phyloP scores from a whole-genome alignment of 73 alveolate species.

The Effrenium voratum region DNA sequence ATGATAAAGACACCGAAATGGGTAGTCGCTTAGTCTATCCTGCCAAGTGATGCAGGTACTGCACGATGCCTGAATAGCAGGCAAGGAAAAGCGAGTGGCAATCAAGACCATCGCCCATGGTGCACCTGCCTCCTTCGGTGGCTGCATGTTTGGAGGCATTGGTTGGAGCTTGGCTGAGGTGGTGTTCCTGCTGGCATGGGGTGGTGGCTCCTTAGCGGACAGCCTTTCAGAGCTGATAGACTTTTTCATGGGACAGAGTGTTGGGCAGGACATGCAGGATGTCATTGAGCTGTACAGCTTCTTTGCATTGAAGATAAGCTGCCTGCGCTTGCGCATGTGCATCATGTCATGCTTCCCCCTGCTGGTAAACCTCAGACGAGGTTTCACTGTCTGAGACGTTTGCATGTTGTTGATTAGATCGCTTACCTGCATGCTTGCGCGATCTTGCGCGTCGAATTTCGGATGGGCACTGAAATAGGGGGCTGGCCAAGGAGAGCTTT shows the following conservation, averaged over 20 bases:
- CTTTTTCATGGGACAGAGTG: background rate
- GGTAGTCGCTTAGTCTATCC: background rate
- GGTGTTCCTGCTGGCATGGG: slow-evolving; percentile 83
- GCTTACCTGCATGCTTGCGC: too few relatives aligned
- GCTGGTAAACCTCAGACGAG: too few relatives aligned
- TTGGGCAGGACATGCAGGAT: slow-evolving; percentile 59
- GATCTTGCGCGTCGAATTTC: too few relatives aligned
- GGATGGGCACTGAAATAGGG: too few relatives aligned
- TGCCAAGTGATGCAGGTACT: background rate
- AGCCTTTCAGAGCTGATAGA: background rate
- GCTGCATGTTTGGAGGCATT: background rate
- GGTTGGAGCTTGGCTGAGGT: too few relatives aligned
- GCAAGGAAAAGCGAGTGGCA: background rate
- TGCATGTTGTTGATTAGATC: too few relatives aligned
- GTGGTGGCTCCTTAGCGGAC: slow-evolving; percentile 53
- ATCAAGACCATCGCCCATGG: background rate
- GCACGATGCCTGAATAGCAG: background rate
- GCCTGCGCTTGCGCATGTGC: too few relatives aligned
- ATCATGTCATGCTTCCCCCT: too few relatives aligned
- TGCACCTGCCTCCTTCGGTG: background rate
- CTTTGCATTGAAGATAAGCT: background rate
- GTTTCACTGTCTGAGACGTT: too few relatives aligned
- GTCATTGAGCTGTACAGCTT: background rate
- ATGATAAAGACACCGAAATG: background rate
- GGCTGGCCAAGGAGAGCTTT: background rate